These are phyloP conservation scores for Exsudoporus frostii DNA, from an alignment of 768 basidiomycete species.

Conservation along the genomic window DNA sequence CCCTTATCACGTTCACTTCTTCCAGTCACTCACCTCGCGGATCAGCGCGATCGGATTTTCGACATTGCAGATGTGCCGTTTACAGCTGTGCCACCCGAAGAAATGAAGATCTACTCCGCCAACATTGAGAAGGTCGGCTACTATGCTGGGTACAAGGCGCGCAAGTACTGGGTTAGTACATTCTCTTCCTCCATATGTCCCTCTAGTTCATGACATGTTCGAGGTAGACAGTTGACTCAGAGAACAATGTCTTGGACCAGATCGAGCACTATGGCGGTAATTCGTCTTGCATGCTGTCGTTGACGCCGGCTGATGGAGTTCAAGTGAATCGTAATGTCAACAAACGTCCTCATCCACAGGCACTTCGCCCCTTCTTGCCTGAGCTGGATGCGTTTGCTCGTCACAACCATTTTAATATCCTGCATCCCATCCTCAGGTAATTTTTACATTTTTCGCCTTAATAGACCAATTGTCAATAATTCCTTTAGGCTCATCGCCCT, in stretches of 20 bases:
- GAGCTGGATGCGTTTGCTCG: conserved; percentile 50
- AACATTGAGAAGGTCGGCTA: conserved; percentile 40
- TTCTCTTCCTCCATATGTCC: not conserved
- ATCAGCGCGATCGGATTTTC: conserved; percentile 45
- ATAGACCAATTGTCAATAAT: not conserved
- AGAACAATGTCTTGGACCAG: conserved; percentile 55
- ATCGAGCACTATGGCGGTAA: conserved; percentile 57
- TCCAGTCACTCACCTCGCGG: conserved; percentile 1
- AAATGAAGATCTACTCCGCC: conserved; percentile 38
- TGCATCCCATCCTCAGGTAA: conserved; percentile 47
- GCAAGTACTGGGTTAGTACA: conserved; percentile 44
- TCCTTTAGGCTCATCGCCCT: conserved; percentile 42
- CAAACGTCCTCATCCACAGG: conserved; percentile 45
- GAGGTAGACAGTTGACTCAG: conserved; percentile 50
- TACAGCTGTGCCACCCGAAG: conserved; percentile 37
- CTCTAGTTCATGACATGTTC: not conserved
- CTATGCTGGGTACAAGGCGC: conserved; percentile 49
- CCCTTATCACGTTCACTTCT: not conserved
- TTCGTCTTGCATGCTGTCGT: not conserved
- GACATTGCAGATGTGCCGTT: conserved; percentile 48
- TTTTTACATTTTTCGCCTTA: not conserved
- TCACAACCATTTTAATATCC: conserved; percentile 49
- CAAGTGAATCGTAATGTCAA: conserved; percentile 47
- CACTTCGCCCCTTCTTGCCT: conserved; percentile 46
- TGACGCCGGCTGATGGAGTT: not conserved